A percentile compares a stretch with the other conserved stretches of the same genome.
Conservation (phyloP, 1,284 basidiomycete species). For the Earliella scabrosa region DNA sequence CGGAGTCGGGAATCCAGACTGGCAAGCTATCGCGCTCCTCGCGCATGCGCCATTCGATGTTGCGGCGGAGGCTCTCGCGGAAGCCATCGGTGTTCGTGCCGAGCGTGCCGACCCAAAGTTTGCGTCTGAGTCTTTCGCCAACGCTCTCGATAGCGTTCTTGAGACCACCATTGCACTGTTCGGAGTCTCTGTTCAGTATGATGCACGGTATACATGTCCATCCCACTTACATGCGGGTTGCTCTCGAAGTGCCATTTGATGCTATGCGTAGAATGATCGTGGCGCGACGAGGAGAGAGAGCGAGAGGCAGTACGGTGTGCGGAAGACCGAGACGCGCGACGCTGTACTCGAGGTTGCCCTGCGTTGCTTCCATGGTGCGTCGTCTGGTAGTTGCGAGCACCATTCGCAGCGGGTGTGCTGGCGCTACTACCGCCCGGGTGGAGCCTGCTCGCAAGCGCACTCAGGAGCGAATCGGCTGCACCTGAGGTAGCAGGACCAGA, state of each 20-base stretch:
- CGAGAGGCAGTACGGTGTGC: conserved; percentile 40
- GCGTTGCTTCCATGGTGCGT: conserved; percentile 32
- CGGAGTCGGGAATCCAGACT: conserved; percentile 82
- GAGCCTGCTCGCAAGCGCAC: conserved; percentile 26
- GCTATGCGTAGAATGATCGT: conserved; percentile 30
- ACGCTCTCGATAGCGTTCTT: conserved; percentile 79
- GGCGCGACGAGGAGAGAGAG: conserved; percentile 57
- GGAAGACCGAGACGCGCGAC: conserved; percentile 35
- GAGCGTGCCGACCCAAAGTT: conserved; percentile 83
- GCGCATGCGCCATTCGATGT: conserved; percentile 65
- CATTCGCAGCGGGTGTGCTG: conserved; percentile 15
- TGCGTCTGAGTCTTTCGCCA: conserved; percentile 52
- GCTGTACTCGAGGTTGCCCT: conserved; percentile 31
- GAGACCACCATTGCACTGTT: conserved; percentile 72
- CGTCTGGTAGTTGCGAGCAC: conserved; percentile 31
- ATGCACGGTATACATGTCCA: neutral
- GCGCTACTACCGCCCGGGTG: conserved; percentile 13
- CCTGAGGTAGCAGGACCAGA: conserved; percentile 3
- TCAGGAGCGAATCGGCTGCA: conserved; percentile 28
- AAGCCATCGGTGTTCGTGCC: conserved; percentile 71
- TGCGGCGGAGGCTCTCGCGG: conserved; percentile 54
- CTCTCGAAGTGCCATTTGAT: conserved; percentile 61
- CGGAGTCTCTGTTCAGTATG: neutral
- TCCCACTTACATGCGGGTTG: conserved; percentile 56
- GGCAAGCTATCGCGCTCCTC: conserved; percentile 63